These are phyloP conservation scores for Annulohypoxylon maeteangense DNA, from an alignment of 495 filamentous ascomycete genomes.

Conservation along the genomic window DNA sequence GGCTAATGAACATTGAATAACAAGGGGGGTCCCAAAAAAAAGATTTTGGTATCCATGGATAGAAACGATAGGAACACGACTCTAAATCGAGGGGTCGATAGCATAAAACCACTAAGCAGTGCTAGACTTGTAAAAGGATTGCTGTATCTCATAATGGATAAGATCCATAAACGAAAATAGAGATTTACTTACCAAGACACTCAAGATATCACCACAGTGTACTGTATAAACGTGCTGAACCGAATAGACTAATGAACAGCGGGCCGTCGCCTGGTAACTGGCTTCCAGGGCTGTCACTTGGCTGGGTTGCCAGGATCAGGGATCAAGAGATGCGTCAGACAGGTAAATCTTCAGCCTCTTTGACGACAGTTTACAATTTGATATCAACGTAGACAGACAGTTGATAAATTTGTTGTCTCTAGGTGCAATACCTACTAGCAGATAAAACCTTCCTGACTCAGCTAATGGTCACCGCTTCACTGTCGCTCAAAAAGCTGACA, in stretches of 20 bases:
- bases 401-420: constrained; percentile 24
- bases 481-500: constrained; percentile 32
- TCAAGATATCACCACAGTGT: constrained; percentile 1
- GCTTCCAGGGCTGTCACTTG: constrained; percentile 21
- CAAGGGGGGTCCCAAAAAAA: constrained; percentile 15
- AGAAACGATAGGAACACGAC: constrained; percentile 16
- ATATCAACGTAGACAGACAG: constrained; percentile 19
- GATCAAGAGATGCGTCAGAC: constrained; percentile 31
- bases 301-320: constrained; percentile 39
- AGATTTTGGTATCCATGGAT: constrained; percentile 12
- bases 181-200: constrained; percentile 23
- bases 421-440: constrained; percentile 7
- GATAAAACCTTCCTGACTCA: constrained; percentile 22
- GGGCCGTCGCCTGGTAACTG: constrained; percentile 30
- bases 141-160: background rate
- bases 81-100: constrained; percentile 1
- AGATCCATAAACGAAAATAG: constrained; percentile 9
- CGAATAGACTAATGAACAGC: constrained; percentile 22
- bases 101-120: background rate
- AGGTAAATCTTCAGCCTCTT: constrained; percentile 40
- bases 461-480: constrained; percentile 27
- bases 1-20: constrained; percentile 24
- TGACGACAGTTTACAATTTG: constrained; percentile 27
- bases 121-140: background rate
- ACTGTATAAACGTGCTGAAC: background rate